Percentiles rank a stretch among this genome's conserved stretches.
Evolutionary conservation across 2,329 filamentous ascomycete species (phyloP).

Genomic region (Dothideomycetes sp.): DNA sequence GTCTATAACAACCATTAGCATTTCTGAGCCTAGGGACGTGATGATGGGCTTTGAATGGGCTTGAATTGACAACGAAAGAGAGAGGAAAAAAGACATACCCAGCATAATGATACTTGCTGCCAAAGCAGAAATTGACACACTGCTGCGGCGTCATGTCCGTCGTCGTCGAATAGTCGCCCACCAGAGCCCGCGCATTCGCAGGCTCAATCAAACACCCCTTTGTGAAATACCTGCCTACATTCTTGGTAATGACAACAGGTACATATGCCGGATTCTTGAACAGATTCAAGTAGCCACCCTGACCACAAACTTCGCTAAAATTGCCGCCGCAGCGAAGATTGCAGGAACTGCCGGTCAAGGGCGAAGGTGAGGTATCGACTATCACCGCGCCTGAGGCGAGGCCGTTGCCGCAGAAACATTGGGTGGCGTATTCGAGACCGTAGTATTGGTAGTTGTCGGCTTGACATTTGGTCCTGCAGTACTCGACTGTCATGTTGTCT

Average conservation of each 20-base stretch:
- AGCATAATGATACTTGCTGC: constrained; percentile 17
- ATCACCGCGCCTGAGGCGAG: constrained; percentile 2
- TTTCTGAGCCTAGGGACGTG: not conserved
- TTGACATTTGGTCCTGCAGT: constrained; percentile 44
- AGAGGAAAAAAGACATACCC: constrained; percentile 12
- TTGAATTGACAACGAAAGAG: not conserved
- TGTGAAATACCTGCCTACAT: constrained; percentile 9
- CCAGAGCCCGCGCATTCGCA: constrained; percentile 2
- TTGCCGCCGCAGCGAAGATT: constrained; percentile 28
- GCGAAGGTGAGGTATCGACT: constrained; percentile 1
- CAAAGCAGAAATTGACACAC: constrained; percentile 19
- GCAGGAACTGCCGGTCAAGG: constrained; percentile 34
- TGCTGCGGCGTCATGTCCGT: constrained; percentile 7
- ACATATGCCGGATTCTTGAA: constrained; percentile 19
- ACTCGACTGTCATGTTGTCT: constrained; percentile 42
- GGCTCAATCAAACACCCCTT: constrained; percentile 9
- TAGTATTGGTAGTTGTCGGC: constrained; percentile 39
- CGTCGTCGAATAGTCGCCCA: not conserved
- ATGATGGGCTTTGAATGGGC: too few species aligned
- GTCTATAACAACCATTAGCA: constrained; percentile 4
- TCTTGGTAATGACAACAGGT: constrained; percentile 5
- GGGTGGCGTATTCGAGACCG: constrained; percentile 43
- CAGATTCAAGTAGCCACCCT: constrained; percentile 21
- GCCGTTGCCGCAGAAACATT: constrained; percentile 42
- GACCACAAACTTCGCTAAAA: constrained; percentile 26